Evolutionary conservation across 164 flowering plant species (phyloP).

Genomic region (Saururus chinensis): DNA sequence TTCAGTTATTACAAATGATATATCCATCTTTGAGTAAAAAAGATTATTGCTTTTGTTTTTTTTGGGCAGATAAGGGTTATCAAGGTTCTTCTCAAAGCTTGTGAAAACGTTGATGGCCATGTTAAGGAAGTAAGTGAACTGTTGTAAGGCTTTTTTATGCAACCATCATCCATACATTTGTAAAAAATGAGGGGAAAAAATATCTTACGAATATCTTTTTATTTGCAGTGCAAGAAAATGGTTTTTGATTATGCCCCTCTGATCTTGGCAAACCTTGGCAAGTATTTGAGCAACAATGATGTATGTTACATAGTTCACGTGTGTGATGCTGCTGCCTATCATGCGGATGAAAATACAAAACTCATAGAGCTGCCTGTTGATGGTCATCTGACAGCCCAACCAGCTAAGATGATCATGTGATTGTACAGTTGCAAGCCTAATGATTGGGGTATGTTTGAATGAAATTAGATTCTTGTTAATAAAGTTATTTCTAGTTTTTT

Average conservation of each 20-base stretch:
- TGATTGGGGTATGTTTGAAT: not conserved
- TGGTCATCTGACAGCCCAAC: not conserved
- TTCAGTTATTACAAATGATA: not conserved
- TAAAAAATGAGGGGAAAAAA: not conserved
- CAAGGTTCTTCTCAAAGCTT: conserved; percentile 10
- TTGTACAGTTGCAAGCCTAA: not conserved
- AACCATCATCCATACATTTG: not conserved
- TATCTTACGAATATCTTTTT: not conserved
- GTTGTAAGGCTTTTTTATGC: not conserved
- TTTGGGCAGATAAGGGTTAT: conserved; percentile 12
- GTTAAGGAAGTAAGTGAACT: conserved; percentile 11
- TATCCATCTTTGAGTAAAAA: not conserved
- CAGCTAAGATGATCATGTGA: not conserved
- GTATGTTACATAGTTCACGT: conserved; percentile 9
- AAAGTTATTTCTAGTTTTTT: too few relatives aligned
- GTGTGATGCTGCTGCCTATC: conserved; percentile 4
- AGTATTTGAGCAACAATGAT: conserved; percentile 11
- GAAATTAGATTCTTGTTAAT: too few relatives aligned
- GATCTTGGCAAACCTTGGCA: conserved; percentile 11
- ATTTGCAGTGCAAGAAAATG: conserved; percentile 19
- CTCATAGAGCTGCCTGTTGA: not conserved
- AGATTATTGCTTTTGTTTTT: not conserved
- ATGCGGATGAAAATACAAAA: not conserved
- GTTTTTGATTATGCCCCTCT: conserved; percentile 16
- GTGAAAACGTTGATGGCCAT: conserved; percentile 10